Base-by-base conservation (phyloP, 805 yeast species). In the Torulaspora maleeae region DNA sequence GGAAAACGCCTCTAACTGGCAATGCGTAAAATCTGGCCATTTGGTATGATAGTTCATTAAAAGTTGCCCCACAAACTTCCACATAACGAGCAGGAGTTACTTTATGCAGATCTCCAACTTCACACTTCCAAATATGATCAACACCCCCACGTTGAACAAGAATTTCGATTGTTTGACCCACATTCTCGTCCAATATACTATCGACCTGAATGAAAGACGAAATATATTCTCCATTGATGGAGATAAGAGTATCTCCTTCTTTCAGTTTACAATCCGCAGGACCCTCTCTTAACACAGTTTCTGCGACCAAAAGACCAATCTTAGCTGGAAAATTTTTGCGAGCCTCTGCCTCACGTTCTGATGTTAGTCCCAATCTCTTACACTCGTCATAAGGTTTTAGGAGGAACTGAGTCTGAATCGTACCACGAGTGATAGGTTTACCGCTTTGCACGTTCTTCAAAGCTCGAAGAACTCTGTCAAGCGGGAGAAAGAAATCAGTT, bases 331-430 rank as follows among this genome's bases (percentile, higher is more conserved):
- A 86, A 38, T 66, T 59, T 33, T 74, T 67, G 59, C 97, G 79
- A 34, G 90, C 85, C 44, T 63, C 65, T 28, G 77, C 73, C 60
- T 89, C 96, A 8, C 84, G 82, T 35, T 80, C 91, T 1, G 78
- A 69, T 2, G 88, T 79, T 40, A 90, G 73, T 0, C 97, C 97
- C 46, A 90, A 72, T 56, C 97, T 76, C 58, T 86, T 77, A 70
- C 97, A 90, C 64, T 86, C 95, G 57, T 90, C 96, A 59, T 77
- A 90, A 1, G 97, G 96, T 57, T 81, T 83, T 53, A 89, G 69
- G 38, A 77, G 66, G 95, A 96, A 90, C 56, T 86, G 95, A 2
- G 83, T 87, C 67, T 90, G 96, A 45, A 90, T 86, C 1, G 95
- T 89, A 50, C 97, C 97, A 68, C 97, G 77, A 0, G 95, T 79